These are phyloP conservation scores for Pulveroboletus sp. DNA, from an alignment of 768 basidiomycete genomes.

Conservation along the genomic window DNA sequence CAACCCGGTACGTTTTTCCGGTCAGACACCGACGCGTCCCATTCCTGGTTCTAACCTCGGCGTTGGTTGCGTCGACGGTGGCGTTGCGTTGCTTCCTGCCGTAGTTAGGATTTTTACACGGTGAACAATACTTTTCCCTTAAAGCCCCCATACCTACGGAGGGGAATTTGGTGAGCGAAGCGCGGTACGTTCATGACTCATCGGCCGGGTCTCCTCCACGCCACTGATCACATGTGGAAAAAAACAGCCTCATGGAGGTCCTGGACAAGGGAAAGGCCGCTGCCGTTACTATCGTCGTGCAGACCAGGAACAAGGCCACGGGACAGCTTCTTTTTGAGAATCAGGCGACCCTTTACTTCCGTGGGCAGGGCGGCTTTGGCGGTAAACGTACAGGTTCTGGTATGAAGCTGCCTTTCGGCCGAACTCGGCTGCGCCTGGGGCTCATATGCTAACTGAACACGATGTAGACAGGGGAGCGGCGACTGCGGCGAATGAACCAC, in stretches of 20 bases:
- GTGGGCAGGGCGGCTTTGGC: slow-evolving; percentile 94
- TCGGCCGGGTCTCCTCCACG: not conserved
- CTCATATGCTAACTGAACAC: not conserved
- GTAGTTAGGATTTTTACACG: slow-evolving; percentile 94
- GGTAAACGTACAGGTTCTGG: slow-evolving; percentile 84
- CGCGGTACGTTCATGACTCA: slow-evolving; percentile 45
- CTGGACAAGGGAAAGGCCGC: slow-evolving; percentile 94
- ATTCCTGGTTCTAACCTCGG: not conserved
- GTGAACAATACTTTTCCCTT: slow-evolving; percentile 93
- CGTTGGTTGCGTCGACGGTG: not conserved
- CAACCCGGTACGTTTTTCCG: slow-evolving; percentile 71
- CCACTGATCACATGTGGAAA: slow-evolving; percentile 3
- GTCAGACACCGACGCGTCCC: not conserved
- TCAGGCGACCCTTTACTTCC: slow-evolving; percentile 87
- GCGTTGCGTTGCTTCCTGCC: not conserved
- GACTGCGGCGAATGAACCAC: slow-evolving; percentile 75
- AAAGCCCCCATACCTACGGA: slow-evolving; percentile 83
- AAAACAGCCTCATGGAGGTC: slow-evolving; percentile 68
- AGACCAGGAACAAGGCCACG: slow-evolving; percentile 75
- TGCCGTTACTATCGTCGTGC: slow-evolving; percentile 74
- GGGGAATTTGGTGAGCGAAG: slow-evolving; percentile 73
- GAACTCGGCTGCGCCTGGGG: not conserved
- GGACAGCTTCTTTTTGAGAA: slow-evolving; percentile 89
- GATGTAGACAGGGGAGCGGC: slow-evolving; percentile 83
- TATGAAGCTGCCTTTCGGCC: slow-evolving; percentile 32